Base-by-base conservation (phyloP, 331 rosid genomes). In the Telfairia occidentalis region DNA sequence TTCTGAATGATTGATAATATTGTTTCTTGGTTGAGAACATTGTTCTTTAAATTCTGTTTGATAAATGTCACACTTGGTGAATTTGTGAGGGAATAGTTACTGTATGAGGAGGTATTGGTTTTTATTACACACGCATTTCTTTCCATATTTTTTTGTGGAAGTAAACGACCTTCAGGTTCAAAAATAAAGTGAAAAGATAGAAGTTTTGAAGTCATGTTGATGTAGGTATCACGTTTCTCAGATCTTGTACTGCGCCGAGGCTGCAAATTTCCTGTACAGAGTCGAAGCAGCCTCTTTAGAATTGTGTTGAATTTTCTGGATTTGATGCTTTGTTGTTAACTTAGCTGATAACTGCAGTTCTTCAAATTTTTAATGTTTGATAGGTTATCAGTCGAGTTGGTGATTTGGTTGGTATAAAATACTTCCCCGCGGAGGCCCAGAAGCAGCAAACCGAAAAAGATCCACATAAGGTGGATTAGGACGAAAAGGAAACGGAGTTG, bases 401-500 rank as follows among this genome's bases (percentile, higher is more conserved):
- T 42, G 97, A 92, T 75, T 29, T 88, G 78, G 83, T 88, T 73
- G 96, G 94, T 49, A 92, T 92, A 82, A 90, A 92, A 74, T 89
- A 92, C 88, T 92, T 92, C 85, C 96, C 92, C 2, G 87, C 96
- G n/a, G 92, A 89, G 76, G 91, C 90, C 72, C n/a, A 29, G 57
- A 87, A 92, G 87, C 88, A 78, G 75, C 73, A 74, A 42, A 77
- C 58, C 38, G 83, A 81, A 26, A 50, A 76, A 49, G 73, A 34
- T 72, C 13, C 35, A 71, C 75, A 72, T 26, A 79, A 85, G 43
- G 16, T 78, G 52, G 84, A 74, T n/a, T 85, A 66, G 72, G 67
- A 75, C 24, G 75, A 13, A 5, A 38, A 6, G 12, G 32, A 45
- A 24, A n/a, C 7, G 38, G 49, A 65, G 28, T 72, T 10, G 54